Percentiles rank a stretch among this genome's conserved stretches.
Conservation (phyloP, 208 protist species). For the Tritrichomonas musculus region DNA sequence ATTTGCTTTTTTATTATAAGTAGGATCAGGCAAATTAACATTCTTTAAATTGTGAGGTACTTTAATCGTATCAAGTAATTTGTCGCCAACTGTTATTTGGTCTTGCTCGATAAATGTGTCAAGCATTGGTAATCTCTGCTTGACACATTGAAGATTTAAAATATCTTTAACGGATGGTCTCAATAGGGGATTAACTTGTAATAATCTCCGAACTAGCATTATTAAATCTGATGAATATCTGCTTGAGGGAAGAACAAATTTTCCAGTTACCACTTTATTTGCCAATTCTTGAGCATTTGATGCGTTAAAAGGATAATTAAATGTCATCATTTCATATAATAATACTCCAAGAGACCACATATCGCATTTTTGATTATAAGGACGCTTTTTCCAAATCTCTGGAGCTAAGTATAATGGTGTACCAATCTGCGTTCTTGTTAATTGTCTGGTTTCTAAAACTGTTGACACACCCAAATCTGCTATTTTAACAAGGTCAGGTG, state of each 20-base stretch:
- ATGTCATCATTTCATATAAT: constrained; percentile 54
- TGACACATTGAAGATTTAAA: neutral
- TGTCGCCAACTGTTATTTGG: neutral
- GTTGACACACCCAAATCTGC: neutral
- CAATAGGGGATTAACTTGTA: neutral
- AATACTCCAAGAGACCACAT: constrained; percentile 56
- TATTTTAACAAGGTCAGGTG: constrained; percentile 1
- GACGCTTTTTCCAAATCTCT: constrained; percentile 52
- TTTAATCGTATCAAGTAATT: constrained; percentile 26
- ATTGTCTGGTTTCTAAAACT: neutral
- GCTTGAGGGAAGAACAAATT: neutral
- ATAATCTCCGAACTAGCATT: neutral
- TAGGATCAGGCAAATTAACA: neutral
- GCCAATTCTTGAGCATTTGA: neutral
- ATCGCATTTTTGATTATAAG: constrained; percentile 59
- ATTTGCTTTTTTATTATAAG: neutral
- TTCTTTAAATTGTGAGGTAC: neutral
- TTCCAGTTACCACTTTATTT: neutral
- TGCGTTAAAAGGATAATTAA: constrained; percentile 32
- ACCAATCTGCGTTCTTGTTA: constrained; percentile 2
- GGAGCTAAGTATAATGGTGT: constrained; percentile 55
- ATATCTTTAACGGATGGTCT: neutral
- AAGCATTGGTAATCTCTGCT: neutral
- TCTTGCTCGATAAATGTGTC: neutral
- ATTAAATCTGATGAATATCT: neutral